Conservation (phyloP, 1,284 basidiomycete species). For the Rhodotorula sp. region DNA sequence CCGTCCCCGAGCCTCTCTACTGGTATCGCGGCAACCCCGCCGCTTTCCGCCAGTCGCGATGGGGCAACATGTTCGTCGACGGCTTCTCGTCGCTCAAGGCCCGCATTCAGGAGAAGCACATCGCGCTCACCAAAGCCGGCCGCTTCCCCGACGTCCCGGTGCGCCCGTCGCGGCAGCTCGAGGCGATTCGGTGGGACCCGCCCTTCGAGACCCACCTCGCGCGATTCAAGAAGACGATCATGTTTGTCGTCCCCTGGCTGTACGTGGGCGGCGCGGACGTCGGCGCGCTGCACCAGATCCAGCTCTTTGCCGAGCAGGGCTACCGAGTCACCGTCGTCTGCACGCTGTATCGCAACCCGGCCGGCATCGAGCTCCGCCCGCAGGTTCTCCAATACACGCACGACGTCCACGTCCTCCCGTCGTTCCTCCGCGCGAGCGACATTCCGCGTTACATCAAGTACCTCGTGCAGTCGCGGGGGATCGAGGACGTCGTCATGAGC, state of each 20-base stretch:
- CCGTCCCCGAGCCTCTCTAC: constrained; percentile 38
- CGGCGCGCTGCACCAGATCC: constrained; percentile 39
- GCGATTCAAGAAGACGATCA: constrained; percentile 29
- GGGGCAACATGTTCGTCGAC: constrained; percentile 41
- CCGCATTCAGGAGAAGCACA: constrained; percentile 31
- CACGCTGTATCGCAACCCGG: constrained; percentile 37
- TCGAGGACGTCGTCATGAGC: constrained; percentile 33
- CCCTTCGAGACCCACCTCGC: constrained; percentile 30
- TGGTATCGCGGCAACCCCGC: constrained; percentile 43
- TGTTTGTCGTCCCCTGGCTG: constrained; percentile 42
- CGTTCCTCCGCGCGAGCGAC: constrained; percentile 36
- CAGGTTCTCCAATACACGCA: constrained; percentile 42
- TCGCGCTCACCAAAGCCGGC: constrained; percentile 6
- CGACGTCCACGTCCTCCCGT: constrained; percentile 40
- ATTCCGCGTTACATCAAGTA: constrained; percentile 41
- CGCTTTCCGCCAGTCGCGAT: constrained; percentile 31
- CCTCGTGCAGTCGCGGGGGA: constrained; percentile 29
- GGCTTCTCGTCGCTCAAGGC: constrained; percentile 29
- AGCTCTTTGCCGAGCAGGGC: constrained; percentile 35
- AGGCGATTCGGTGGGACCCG: constrained; percentile 31
- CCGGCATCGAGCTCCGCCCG: constrained; percentile 39
- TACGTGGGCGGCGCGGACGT: constrained; percentile 39
- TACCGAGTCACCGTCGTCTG: constrained; percentile 41
- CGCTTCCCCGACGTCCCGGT: constrained; percentile 35
- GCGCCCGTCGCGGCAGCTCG: too few species aligned